Base-by-base conservation (phyloP, 805 yeast genomes). In the Blastobotrys americana region DNA sequence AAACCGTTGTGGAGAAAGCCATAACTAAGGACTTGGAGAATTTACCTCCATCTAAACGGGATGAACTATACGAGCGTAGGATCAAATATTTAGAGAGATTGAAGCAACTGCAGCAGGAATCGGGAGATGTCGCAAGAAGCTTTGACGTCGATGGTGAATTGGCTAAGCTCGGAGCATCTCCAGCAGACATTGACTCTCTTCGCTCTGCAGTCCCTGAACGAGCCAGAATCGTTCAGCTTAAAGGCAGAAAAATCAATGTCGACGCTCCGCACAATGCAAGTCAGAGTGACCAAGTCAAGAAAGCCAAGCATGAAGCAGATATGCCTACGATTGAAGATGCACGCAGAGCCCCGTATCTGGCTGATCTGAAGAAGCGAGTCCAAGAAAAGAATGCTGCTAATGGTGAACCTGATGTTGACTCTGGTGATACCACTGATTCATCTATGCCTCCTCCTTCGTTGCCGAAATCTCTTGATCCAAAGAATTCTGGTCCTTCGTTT, bases 31-130 rank as follows among this genome's bases (percentile, higher is more conserved):
- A 74, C 45, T 73, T 76, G 43, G 73, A 74, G 48, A 20, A 40
- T 22, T 15, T 42, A 19, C 18, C 15, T 19, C 42, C 48, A 1
- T 43, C 46, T 4, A 31, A 31, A 3, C 39, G 44, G 35, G 48
- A 42, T 19, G 57, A 56, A 37, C 71, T 80, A 61, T 69, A 72
- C 37, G 75, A 75, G 48, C 82, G 80, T 55, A 83, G 79, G 55
- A 57, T 69, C 41, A 69, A 77, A 59, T 90, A 51, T 0, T 68
- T 85, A 70, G 82, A 80, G 46, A 71, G 95, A 52, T 69, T 89
- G 45, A 68, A 75, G 28, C 83, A 82, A 50, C 70, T 89, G 43
- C 93, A 86, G 58, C 66, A 68, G 20, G 73, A 76, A 46, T 82
- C 83, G 55, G 73, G 78, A 46, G 84, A 78, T 53, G 74, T 82